Conservation (phyloP, 1,284 basidiomycete genomes). For the Apiotrichum mycotoxinovorans region DNA sequence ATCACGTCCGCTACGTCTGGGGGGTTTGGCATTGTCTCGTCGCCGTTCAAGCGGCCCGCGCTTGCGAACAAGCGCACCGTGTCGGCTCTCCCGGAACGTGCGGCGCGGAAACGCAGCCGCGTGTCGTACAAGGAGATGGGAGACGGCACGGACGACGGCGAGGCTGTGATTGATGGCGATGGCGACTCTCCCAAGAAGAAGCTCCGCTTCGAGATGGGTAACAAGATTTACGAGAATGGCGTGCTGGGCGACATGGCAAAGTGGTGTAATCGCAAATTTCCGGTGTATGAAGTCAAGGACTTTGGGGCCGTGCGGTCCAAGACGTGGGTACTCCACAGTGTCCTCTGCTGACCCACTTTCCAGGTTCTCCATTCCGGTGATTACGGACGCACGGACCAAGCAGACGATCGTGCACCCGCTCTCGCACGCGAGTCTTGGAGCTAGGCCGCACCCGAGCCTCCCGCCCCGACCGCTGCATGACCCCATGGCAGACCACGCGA, state of each 20-base stretch:
- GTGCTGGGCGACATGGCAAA: slow-evolving; percentile 50
- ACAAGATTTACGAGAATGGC: slow-evolving; percentile 51
- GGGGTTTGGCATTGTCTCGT: slow-evolving; percentile 50
- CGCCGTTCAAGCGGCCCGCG: slow-evolving; percentile 73
- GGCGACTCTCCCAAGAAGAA: slow-evolving; percentile 55
- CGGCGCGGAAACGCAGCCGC: slow-evolving; percentile 72
- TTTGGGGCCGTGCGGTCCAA: slow-evolving; percentile 59
- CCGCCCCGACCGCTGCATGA: slow-evolving; percentile 90
- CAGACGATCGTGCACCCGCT: slow-evolving; percentile 63
- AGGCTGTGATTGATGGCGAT: slow-evolving; percentile 38
- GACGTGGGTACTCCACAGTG: slow-evolving; percentile 40
- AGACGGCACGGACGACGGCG: slow-evolving; percentile 57
- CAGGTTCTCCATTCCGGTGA: slow-evolving; percentile 82
- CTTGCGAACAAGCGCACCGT: slow-evolving; percentile 49
- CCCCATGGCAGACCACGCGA: slow-evolving; percentile 95
- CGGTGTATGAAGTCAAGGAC: slow-evolving; percentile 78
- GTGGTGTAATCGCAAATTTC: slow-evolving; percentile 66
- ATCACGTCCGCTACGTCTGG: slow-evolving; percentile 42
- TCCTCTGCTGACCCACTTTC: not conserved
- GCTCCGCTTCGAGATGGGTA: slow-evolving; percentile 51
- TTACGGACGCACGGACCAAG: slow-evolving; percentile 70
- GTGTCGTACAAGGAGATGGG: slow-evolving; percentile 70
- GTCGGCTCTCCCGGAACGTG: slow-evolving; percentile 54
- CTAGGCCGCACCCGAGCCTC: slow-evolving; percentile 74
- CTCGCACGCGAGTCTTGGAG: slow-evolving; percentile 77